Base-by-base conservation (phyloP, 2,329 filamentous ascomycete species). In the Ascochyta rabiei region DNA sequence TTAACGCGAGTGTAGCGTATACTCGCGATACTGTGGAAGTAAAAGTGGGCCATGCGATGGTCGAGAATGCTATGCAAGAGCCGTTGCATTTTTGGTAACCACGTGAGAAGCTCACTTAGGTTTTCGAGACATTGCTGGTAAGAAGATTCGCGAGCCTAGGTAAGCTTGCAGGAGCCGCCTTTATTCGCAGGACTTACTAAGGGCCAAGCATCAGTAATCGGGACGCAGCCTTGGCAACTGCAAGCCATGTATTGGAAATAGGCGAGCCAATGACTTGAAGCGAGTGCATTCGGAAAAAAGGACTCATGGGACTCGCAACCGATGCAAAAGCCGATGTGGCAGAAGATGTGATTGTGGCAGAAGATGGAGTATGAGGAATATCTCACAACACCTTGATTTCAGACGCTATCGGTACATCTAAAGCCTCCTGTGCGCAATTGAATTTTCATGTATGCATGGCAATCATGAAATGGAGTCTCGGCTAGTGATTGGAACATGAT, bases 191-290 rank as follows among this genome's bases (percentile, higher is more conserved):
- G 33, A 38, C 31, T 48, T 48, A 43, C 50, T 53, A 38, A 26
- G n/a, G 19, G 51, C 45, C 51, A 48, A 53, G 50, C 50, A 43
- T 42, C 38, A 38, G 31, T 24, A 42, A 19, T 38, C 38, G 24
- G 26, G 21, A 28, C 44, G 21, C 21, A 43, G 44, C 28, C 51
- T 54, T 54, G 51, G 51, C 51, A 21, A 28, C 40, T 54, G 45
- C 45, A 54, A 54, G 51, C 45, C 45, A 54, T 35, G 21, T 41
- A 54, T 49, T 48, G 51, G 35, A 45, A 45, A 48, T 18, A 49
- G 45, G 34, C 34, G 45, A 54, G 16, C 21, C 34, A 45, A 39
- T 34, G 21, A 13, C 8, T 9, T 2, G 39, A 54, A 18, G 45
- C 51, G 40, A 41, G 28, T 16, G 15, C 30, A 31, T 6, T 19